Percentiles rank a stretch among this genome's conserved stretches.
Evolutionary conservation across 352 stramenopile genomes (phyloP).

Genomic region (Phytopythium oedochilum): DNA sequence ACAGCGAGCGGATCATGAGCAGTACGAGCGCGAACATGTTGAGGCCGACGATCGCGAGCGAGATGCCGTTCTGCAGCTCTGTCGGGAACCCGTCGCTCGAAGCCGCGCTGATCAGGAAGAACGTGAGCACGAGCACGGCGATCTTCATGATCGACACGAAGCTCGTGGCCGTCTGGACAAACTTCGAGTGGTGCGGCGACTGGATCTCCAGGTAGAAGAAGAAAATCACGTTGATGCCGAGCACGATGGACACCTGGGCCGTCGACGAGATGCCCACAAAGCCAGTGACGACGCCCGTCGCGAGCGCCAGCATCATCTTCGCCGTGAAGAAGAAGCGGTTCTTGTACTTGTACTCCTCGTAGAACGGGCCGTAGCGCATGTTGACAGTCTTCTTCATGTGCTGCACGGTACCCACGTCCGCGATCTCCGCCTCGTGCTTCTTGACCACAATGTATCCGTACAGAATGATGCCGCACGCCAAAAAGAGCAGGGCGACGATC

Average conservation of each 20-base stretch:
- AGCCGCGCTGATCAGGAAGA: conserved; percentile 62
- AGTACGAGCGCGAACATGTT: conserved; percentile 65
- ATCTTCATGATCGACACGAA: conserved; percentile 82
- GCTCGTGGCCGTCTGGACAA: conserved; percentile 66
- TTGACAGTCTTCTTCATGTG: conserved; percentile 83
- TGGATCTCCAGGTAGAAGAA: conserved; percentile 74
- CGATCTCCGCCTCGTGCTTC: conserved; percentile 69
- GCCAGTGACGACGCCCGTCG: conserved; percentile 53
- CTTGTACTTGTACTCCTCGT: conserved; percentile 88
- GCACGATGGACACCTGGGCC: conserved; percentile 48
- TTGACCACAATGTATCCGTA: conserved; percentile 73
- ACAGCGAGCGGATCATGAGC: conserved; percentile 62
- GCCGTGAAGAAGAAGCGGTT: conserved; percentile 82
- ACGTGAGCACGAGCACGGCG: conserved; percentile 61
- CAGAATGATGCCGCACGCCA: conserved; percentile 71
- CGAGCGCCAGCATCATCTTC: conserved; percentile 71
- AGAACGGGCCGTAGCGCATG: conserved; percentile 76
- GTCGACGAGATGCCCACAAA: conserved; percentile 47
- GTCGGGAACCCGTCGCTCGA: conserved; percentile 49
- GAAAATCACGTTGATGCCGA: conserved; percentile 54
- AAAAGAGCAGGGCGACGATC: conserved; percentile 46
- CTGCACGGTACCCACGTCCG: conserved; percentile 66
- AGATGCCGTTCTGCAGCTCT: conserved; percentile 63
- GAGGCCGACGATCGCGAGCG: conserved; percentile 58
- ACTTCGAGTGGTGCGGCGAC: conserved; percentile 63